Evolutionary conservation across 169 alveolate species (phyloP), one percentile per base, ranked within the genome.

Genomic region (Babesia bigemina): DNA sequence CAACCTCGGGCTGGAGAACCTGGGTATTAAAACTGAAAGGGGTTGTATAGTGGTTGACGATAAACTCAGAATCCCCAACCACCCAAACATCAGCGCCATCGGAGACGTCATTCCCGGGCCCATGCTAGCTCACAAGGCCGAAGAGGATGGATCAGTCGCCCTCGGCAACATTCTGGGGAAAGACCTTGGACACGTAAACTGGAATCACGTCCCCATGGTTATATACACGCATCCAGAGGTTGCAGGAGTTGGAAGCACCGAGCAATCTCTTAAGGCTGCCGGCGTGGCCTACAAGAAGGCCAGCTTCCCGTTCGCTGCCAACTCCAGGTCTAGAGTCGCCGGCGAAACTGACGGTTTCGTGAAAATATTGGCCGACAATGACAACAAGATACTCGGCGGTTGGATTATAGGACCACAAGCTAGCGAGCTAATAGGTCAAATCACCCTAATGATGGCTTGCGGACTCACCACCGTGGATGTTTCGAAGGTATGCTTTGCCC

Each of bases 111-210:
- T 96, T 44, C 93, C 92, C 36, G 99, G 99, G 19, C 99, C 99
- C 36, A 97, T 97, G 99, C 92, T 98, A 61, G 99, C 99, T 13
- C 99, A 97, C 86, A 97, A 97, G 83, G 99, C 99, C 26, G 99
- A 96, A 82, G 99, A 96, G 77, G 99, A 96, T 69, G 99, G 99
- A 22, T 87, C 95, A 55, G 97, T 96, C 28, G 97, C 94, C 36
- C 97, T 95, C 50, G 99, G 97, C 70, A 69, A 86, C 67, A 92
- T 96, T 57, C 86, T 95, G 26, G 96, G 96, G 21, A 84, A 92
- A 77, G 97, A 93, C 49, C 93, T 87, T n/a, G 66, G 96, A 73
- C 92, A 94, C 92, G 28, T 93, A 2, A 70, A 95, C 92, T 96
- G 97, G 82, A 95, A 95, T 56, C 90, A 96, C 36, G 93, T 98